Base-by-base conservation (phyloP, 1,284 basidiomycete genomes). In the Cerrena zonata region DNA sequence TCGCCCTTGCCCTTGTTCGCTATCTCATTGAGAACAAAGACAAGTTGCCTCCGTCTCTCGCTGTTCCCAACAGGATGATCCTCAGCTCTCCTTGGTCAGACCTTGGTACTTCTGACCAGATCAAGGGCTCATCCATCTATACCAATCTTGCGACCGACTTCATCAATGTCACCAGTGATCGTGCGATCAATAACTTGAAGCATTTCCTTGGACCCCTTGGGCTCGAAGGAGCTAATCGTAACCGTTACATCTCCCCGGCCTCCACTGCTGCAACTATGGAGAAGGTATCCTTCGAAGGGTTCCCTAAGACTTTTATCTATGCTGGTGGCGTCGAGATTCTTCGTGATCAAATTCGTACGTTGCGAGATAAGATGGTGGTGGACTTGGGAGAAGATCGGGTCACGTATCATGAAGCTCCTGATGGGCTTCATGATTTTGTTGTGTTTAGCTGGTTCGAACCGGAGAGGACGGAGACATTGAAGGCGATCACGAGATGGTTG, bases 31-130 rank as follows among this genome's bases (percentile, higher is more conserved):
- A 22, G 53, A 58, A 34, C 48, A 43, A 45, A 18, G 40, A 43
- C 7, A 23, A 12, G 25, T 13, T 19, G 2, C 34, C 56, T 41
- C 40, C 26, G 2, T 23, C 37, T 11, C n/a, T 44, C n/a, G 67
- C 72, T 27, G 80, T 84, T 1, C 50, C 58, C 5, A 52, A 53
- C 4, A 52, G 45, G 25, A 27, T 65, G 19, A 43, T 86, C 13
- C 68, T 79, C 3, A 65, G 77, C 48, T 83, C 81, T 1, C 81
- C 82, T 0, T 83, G 80, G 80, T 61, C 62, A 13, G 84, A 87
- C 58, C 56, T 82, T 1, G 65, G 71, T 22, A 57, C 54, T 4
- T 70, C 70, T 3, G 69, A 74, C 53, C 53, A 60, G 15, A 50
- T 59, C 4, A 58, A 69, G 0, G 60, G 56, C 3, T 67, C 66